Conservation (phyloP, 805 yeast species). For the Nakazawaea holstii region DNA sequence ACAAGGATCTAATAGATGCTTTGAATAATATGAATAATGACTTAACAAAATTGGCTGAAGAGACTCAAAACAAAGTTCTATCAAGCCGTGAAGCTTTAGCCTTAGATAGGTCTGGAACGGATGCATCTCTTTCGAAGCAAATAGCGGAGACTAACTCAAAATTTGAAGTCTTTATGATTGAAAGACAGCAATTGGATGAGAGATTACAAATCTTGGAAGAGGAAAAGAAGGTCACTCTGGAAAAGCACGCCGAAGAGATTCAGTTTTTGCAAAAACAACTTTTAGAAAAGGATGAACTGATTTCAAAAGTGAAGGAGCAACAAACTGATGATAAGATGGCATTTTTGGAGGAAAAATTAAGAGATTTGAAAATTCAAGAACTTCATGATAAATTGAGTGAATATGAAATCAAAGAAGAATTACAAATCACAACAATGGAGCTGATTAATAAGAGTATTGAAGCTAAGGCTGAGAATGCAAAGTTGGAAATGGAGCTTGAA, state of each 20-base stretch:
- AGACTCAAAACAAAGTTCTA: too few relatives aligned
- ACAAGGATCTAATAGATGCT: too few relatives aligned
- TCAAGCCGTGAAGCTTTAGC: too few relatives aligned
- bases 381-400: not conserved
- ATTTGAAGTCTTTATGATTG: too few relatives aligned
- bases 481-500: constrained; percentile 1
- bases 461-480: not conserved
- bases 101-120: too few relatives aligned
- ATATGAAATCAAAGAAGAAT: not conserved
- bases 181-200: too few relatives aligned
- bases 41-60: too few relatives aligned
- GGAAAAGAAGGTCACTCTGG: too few relatives aligned
- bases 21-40: too few relatives aligned
- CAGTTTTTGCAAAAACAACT: not conserved
- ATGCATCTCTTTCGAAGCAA: too few relatives aligned
- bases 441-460: not conserved
- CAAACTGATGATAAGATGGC: not conserved
- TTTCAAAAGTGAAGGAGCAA: not conserved
- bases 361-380: not conserved
- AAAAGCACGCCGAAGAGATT: not conserved
- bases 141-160: too few relatives aligned
- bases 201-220: too few relatives aligned
- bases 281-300: not conserved
- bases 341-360: constrained; percentile 1
- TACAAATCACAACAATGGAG: not conserved